A percentile compares a stretch with the other conserved stretches of the same genome.
Evolutionary conservation across 2,329 filamentous ascomycete genomes (phyloP).

Genomic region (Amesomyces nigricolor): DNA sequence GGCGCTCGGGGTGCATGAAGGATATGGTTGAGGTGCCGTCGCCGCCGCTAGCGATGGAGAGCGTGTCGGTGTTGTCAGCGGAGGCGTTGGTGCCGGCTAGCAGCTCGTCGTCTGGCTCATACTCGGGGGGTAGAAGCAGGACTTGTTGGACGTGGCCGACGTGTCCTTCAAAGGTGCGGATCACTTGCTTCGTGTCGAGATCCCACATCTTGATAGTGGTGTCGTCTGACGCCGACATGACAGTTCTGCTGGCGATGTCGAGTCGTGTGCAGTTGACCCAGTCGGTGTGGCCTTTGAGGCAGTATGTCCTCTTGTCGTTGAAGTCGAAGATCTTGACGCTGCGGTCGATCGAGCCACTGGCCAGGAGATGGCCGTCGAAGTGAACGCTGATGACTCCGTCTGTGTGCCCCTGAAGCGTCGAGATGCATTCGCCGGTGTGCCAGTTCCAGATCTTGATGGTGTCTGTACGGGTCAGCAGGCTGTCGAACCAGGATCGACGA

Average conservation of each 20-base stretch:
- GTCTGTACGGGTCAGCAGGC: slow-evolving; percentile 45
- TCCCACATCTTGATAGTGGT: slow-evolving; percentile 91
- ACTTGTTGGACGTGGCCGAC: slow-evolving; percentile 95
- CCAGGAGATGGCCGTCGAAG: slow-evolving; percentile 77
- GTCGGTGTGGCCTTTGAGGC: slow-evolving; percentile 77
- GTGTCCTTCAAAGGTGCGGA: slow-evolving; percentile 76
- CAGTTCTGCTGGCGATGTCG: slow-evolving; percentile 72
- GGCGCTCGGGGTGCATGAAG: slow-evolving; percentile 20
- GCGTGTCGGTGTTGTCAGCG: slow-evolving; percentile 47
- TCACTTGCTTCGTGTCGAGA: slow-evolving; percentile 73
- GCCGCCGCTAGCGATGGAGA: slow-evolving; percentile 45
- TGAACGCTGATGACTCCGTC: slow-evolving; percentile 83
- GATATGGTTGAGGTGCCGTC: slow-evolving; percentile 33
- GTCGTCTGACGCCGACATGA: slow-evolving; percentile 92
- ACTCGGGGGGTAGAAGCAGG: slow-evolving; percentile 75
- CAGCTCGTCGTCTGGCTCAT: slow-evolving; percentile 72
- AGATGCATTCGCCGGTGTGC: slow-evolving; percentile 81
- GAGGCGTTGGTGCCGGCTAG: slow-evolving; percentile 36
- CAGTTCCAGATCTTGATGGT: slow-evolving; percentile 96
- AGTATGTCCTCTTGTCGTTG: slow-evolving; percentile 71
- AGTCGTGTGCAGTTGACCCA: slow-evolving; percentile 97
- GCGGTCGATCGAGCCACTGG: slow-evolving; percentile 83
- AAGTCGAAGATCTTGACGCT: slow-evolving; percentile 93
- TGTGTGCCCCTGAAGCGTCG: slow-evolving; percentile 71
- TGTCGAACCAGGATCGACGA: not conserved